A percentile compares a stretch with the other conserved stretches of the same genome.
These are phyloP conservation scores for Fusarium liriodendri DNA, from an alignment of 2,329 filamentous ascomycete genomes.

Conservation along the genomic window DNA sequence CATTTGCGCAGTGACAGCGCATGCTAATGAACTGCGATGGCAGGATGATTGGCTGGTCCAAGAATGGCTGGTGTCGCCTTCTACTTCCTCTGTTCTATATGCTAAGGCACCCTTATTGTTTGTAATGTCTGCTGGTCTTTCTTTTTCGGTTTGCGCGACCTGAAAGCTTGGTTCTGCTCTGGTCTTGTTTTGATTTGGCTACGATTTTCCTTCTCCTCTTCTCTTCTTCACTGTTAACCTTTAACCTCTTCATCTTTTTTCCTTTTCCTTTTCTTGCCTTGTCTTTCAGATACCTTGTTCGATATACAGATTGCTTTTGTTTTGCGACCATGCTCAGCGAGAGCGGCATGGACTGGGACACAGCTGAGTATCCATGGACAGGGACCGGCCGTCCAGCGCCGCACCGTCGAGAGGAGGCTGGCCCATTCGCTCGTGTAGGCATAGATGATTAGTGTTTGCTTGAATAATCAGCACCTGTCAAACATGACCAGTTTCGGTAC, in stretches of 20 bases:
- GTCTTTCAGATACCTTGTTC: conserved; percentile 70
- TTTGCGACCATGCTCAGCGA: conserved; percentile 42
- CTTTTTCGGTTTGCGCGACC: conserved; percentile 15
- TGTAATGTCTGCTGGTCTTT: conserved; percentile 48
- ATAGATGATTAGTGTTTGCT: conserved; percentile 50
- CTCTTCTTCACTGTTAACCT: conserved; percentile 37
- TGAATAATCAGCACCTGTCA: conserved; percentile 48
- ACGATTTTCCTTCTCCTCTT: conserved; percentile 33
- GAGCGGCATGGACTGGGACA: conserved; percentile 33
- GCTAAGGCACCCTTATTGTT: conserved; percentile 53
- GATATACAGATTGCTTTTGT: conserved; percentile 59
- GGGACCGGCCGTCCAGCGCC: conserved; percentile 18
- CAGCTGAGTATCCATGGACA: conserved; percentile 21
- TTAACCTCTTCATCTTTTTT: conserved; percentile 20
- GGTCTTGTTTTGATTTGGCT: conserved; percentile 36
- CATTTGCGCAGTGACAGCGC: conserved; percentile 48
- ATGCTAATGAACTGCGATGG: conserved; percentile 58
- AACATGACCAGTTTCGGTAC: neutral
- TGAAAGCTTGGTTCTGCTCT: conserved; percentile 36
- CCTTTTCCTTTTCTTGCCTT: conserved; percentile 31
- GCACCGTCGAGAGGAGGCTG: conserved; percentile 44
- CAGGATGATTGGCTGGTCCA: conserved; percentile 64
- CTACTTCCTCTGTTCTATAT: conserved; percentile 55
- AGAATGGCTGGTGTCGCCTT: conserved; percentile 54
- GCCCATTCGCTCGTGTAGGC: conserved; percentile 48